phyloP scores from a whole-genome alignment of 2,329 filamentous ascomycete species.

The Diaporthe vaccinii region DNA sequence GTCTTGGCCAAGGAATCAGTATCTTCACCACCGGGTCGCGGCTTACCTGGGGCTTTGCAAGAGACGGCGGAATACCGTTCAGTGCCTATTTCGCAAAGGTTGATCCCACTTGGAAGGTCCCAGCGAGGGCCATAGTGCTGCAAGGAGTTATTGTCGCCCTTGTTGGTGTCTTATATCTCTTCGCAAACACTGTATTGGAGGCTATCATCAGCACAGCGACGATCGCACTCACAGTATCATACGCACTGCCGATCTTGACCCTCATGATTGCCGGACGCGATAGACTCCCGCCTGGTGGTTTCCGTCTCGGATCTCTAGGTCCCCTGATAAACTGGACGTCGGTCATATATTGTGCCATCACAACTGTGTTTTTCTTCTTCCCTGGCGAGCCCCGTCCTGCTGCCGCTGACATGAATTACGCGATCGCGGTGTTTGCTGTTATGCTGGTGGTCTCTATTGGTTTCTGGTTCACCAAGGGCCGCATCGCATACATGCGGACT shows the following conservation, averaged over 20 bases:
- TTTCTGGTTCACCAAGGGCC: constrained; percentile 65
- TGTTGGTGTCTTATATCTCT: constrained; percentile 69
- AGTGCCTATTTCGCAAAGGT: constrained; percentile 59
- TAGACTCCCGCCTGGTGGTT: constrained; percentile 58
- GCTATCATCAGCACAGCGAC: constrained; percentile 69
- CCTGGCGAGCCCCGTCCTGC: constrained; percentile 60
- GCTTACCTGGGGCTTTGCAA: constrained; percentile 67
- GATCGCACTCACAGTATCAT: constrained; percentile 67
- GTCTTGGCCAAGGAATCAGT: constrained; percentile 65
- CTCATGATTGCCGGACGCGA: constrained; percentile 65
- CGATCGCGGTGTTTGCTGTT: constrained; percentile 68
- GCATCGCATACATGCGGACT: constrained; percentile 52
- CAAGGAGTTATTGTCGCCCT: constrained; percentile 55
- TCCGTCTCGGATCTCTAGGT: constrained; percentile 49
- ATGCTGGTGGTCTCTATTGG: constrained; percentile 64
- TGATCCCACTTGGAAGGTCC: constrained; percentile 64
- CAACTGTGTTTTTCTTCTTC: constrained; percentile 70
- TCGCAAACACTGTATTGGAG: constrained; percentile 65
- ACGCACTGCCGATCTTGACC: constrained; percentile 62
- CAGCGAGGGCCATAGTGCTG: constrained; percentile 64
- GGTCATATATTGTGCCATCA: constrained; percentile 64
- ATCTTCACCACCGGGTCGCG: constrained; percentile 65
- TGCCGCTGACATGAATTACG: constrained; percentile 68
- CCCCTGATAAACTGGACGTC: constrained; percentile 61
- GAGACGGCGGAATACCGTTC: constrained; percentile 63